Percentiles rank a stretch among this genome's conserved stretches.
Evolutionary conservation across 176 grass and related monocot genomes (phyloP).

Genomic region (Urochloa ruziziensis): DNA sequence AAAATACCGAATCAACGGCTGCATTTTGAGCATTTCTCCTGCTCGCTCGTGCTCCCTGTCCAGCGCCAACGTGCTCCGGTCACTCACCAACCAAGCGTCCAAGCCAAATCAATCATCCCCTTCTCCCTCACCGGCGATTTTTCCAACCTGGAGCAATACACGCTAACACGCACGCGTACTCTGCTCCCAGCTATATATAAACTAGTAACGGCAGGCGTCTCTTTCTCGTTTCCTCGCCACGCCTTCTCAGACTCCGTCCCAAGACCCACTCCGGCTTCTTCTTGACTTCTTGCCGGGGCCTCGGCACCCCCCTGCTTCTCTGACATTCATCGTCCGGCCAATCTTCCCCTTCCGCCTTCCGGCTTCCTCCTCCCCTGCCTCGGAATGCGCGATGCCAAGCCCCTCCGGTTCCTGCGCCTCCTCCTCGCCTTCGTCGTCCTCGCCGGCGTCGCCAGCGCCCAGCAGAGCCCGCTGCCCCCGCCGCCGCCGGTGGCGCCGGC

Average conservation of each 20-base stretch:
- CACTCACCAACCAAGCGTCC: background rate
- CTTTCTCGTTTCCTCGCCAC: background rate
- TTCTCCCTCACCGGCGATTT: background rate
- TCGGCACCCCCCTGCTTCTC: too few relatives aligned
- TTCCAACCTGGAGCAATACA: background rate
- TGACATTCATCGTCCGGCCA: background rate
- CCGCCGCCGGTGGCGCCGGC: background rate
- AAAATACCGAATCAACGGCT: constrained; percentile 11
- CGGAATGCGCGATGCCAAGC: constrained; percentile 33
- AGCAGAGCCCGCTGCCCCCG: background rate
- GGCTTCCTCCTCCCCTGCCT: background rate
- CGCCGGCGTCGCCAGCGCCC: background rate
- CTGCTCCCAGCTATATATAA: background rate
- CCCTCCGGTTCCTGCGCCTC: background rate
- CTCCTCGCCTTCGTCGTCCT: background rate
- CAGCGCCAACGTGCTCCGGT: background rate
- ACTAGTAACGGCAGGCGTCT: background rate
- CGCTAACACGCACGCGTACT: background rate
- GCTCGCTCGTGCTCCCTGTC: too few relatives aligned
- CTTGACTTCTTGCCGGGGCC: too few relatives aligned
- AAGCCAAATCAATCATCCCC: background rate
- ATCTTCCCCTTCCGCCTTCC: accelerated
- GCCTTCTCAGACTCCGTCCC: too few relatives aligned
- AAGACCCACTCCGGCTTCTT: too few relatives aligned
- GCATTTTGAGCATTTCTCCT: background rate